Evolutionary conservation across 345 rosid species (phyloP), one percentile per base, ranked within the genome.

Genomic region (Gossypium anomalum): DNA sequence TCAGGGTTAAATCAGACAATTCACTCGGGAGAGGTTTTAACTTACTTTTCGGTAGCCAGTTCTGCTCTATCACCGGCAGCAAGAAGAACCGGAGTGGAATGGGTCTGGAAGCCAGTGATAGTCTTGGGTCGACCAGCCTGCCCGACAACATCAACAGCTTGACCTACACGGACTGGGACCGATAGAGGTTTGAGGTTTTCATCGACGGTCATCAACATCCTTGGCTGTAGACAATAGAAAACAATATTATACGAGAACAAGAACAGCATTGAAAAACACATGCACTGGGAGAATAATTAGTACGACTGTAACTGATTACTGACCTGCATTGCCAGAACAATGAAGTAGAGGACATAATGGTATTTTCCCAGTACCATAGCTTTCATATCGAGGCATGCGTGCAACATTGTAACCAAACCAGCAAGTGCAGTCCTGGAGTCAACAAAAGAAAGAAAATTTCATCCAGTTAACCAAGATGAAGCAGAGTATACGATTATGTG

Each of bases 11-110:
- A 10, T 51, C 57, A 0, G 10, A 14, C 23, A 1, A 27, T 9
- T 19, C 52, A 38, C 16, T 14, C 19, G 1, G 20, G 8, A 19
- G 19, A 34, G 7, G 7, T 34, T 34, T 34, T 48, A 69, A 58
- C 89, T 77, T 80, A 95, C 99, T 93, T 95, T 76, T 95, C 99
- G 0, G 98, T 93, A 2, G 98, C 99, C 67, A 95, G 82, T 60
- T 95, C 99, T 3, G 99, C 99, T 77, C 98, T 87, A 73, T 95
- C 97, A 14, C 99, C 99, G 48, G 93, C 97, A 69, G 98, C 97
- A 16, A 95, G 85, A 71, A 95, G 98, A 73, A 95, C 98, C 0
- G 96, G 99, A 10, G 99, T 91, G 1, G 94, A 88, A 81, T 95
- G 97, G 2, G 97, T 95, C 85, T 95, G 98, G 86, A 95, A 95